These are phyloP conservation scores for Xenoacremonium recifei DNA, from an alignment of 2,329 filamentous ascomycete species.

Conservation along the genomic window DNA sequence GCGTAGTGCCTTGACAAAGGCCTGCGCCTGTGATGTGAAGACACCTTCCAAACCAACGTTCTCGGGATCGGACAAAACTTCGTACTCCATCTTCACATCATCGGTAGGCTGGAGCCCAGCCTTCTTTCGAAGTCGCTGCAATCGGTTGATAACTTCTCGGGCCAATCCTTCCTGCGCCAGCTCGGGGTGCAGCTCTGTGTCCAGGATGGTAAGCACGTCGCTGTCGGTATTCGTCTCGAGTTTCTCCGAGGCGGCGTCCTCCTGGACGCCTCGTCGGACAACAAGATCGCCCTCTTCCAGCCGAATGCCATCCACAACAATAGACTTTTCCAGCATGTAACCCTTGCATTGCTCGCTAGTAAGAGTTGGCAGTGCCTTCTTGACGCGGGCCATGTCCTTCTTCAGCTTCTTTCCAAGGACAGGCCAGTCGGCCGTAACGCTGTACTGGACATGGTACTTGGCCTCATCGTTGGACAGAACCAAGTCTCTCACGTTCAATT, in stretches of 20 bases:
- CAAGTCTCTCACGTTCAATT: slow-evolving; percentile 86
- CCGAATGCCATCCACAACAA: slow-evolving; percentile 81
- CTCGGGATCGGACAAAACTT: slow-evolving; percentile 75
- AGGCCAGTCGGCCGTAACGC: slow-evolving; percentile 88
- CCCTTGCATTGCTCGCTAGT: slow-evolving; percentile 77
- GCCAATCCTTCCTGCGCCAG: slow-evolving; percentile 85
- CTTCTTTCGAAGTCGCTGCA: slow-evolving; percentile 92
- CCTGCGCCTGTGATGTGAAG: slow-evolving; percentile 64
- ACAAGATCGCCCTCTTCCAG: slow-evolving; percentile 78
- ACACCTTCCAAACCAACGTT: slow-evolving; percentile 68
- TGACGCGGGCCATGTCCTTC: slow-evolving; percentile 88
- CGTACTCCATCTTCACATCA: slow-evolving; percentile 94
- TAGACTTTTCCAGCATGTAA: slow-evolving; percentile 71
- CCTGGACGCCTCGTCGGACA: slow-evolving; percentile 73
- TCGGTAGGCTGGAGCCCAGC: slow-evolving; percentile 88
- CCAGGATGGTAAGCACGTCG: slow-evolving; percentile 89
- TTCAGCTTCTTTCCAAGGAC: slow-evolving; percentile 95
- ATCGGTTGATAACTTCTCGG: slow-evolving; percentile 87
- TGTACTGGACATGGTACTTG: slow-evolving; percentile 90
- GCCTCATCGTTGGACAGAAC: slow-evolving; percentile 83
- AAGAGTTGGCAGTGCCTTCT: slow-evolving; percentile 80
- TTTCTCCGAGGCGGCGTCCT: slow-evolving; percentile 67
- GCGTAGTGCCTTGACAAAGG: slow-evolving; percentile 75
- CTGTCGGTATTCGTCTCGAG: slow-evolving; percentile 86
- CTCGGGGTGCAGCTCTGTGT: slow-evolving; percentile 77